These are phyloP conservation scores for Eutrema heterophyllum DNA, from an alignment of 345 rosid species.

Conservation along the genomic window DNA sequence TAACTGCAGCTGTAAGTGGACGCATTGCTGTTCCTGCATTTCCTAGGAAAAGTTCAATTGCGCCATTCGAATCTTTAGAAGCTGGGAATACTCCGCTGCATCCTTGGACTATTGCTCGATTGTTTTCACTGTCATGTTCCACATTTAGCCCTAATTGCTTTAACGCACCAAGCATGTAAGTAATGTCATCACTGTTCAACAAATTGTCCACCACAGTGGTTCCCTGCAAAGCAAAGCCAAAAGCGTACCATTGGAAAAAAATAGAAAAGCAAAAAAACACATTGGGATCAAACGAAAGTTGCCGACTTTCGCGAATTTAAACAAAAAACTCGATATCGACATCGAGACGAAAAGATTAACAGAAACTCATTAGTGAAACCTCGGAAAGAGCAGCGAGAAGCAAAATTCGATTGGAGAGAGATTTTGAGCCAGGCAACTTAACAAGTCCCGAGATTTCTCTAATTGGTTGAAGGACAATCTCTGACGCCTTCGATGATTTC, in stretches of 20 bases:
- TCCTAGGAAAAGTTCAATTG: slow-evolving; percentile 71
- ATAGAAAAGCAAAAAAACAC: too few species aligned
- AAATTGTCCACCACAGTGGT: slow-evolving; percentile 73
- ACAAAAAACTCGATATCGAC: neutral
- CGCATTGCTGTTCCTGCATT: slow-evolving; percentile 91
- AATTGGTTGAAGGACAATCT: slow-evolving; percentile 70
- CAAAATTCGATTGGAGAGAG: slow-evolving; percentile 74
- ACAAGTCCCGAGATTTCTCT: slow-evolving; percentile 70
- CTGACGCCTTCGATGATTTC: slow-evolving; percentile 33
- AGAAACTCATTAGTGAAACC: slow-evolving; percentile 23
- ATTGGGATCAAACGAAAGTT: neutral
- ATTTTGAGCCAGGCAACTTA: slow-evolving; percentile 77
- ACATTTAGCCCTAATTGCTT: slow-evolving; percentile 58
- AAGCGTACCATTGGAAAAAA: neutral
- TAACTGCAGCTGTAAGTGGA: slow-evolving; percentile 74
- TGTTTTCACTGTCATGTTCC: slow-evolving; percentile 46
- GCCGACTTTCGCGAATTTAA: neutral
- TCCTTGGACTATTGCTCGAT: slow-evolving; percentile 64
- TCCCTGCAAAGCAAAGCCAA: slow-evolving; percentile 40
- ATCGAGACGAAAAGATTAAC: too few species aligned
- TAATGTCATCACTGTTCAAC: slow-evolving; percentile 74
- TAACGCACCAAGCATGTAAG: slow-evolving; percentile 74
- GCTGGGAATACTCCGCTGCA: slow-evolving; percentile 66
- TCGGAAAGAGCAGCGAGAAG: slow-evolving; percentile 83
- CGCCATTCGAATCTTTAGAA: slow-evolving; percentile 42